A percentile compares a stretch with the other conserved stretches of the same genome.
phyloP scores from a whole-genome alignment of 768 basidiomycete species.

The Collybia sp. region DNA sequence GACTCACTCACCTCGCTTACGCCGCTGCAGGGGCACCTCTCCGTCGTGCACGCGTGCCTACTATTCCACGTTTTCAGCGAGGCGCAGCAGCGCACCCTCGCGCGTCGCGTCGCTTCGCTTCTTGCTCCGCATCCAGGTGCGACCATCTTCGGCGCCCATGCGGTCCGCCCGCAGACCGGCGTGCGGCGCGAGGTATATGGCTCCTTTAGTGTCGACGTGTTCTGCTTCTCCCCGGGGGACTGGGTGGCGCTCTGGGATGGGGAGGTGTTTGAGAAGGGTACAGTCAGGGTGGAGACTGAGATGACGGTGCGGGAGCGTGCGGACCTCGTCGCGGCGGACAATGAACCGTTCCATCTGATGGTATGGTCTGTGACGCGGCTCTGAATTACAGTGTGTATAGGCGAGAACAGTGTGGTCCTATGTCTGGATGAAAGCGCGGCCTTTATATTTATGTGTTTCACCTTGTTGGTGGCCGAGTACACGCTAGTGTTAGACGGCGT shows the following conservation, averaged over 20 bases:
- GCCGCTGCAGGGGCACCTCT: slow-evolving; percentile 39
- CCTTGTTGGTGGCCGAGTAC: too few relatives aligned
- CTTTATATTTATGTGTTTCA: too few relatives aligned
- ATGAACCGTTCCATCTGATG: slow-evolving; percentile 8
- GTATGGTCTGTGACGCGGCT: slow-evolving; percentile 20
- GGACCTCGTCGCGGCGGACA: not conserved
- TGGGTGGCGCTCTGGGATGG: slow-evolving; percentile 33
- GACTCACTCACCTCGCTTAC: slow-evolving; percentile 33
- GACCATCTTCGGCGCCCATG: slow-evolving; percentile 39
- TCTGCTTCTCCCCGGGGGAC: slow-evolving; percentile 13
- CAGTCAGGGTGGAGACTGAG: slow-evolving; percentile 21
- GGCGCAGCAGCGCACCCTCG: slow-evolving; percentile 33
- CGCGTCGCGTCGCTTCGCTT: slow-evolving; percentile 32
- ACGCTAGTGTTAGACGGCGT: too few relatives aligned
- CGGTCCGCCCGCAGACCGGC: slow-evolving; percentile 26
- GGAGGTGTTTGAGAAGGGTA: slow-evolving; percentile 24
- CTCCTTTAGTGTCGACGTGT: too few relatives aligned
- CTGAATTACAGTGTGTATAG: slow-evolving; percentile 3
- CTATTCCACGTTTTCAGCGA: slow-evolving; percentile 51
- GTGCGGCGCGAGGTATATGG: slow-evolving; percentile 6
- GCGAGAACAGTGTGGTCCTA: not conserved
- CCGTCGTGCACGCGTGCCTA: slow-evolving; percentile 44
- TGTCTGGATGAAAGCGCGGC: not conserved
- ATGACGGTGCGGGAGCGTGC: slow-evolving; percentile 14
- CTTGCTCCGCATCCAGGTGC: slow-evolving; percentile 38